Evolutionary conservation across 345 rosid genomes (phyloP).

Genomic region (Litchi chinensis): DNA sequence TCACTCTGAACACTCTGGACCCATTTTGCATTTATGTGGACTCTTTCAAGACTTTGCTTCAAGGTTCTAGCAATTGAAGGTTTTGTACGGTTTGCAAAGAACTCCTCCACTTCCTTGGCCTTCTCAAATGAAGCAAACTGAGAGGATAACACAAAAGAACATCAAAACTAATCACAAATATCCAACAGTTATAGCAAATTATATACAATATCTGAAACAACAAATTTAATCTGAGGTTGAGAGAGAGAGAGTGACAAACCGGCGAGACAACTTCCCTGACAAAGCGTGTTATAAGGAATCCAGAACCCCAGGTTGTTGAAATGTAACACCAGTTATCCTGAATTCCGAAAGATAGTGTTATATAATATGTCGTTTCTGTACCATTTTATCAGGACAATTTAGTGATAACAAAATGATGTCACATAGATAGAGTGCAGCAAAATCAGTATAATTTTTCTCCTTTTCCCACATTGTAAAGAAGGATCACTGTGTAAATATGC

Average conservation of each 20-base stretch:
- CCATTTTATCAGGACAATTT: background rate
- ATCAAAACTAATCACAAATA: background rate
- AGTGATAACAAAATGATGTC: background rate
- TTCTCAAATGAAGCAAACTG: conserved; percentile 90
- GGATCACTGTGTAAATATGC: background rate
- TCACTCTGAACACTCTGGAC: conserved; percentile 69
- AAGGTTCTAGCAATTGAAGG: conserved; percentile 73
- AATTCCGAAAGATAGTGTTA: conserved; percentile 4
- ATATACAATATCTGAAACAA: background rate
- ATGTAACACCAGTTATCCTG: conserved; percentile 85
- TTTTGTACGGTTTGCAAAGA: conserved; percentile 58
- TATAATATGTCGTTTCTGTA: background rate
- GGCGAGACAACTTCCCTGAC: conserved; percentile 71
- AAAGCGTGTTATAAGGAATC: conserved; percentile 71
- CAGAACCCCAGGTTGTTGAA: conserved; percentile 63
- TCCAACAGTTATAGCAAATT: background rate
- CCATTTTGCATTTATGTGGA: conserved; percentile 78
- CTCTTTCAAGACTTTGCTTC: conserved; percentile 91
- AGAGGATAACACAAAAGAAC: background rate
- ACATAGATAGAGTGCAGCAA: background rate
- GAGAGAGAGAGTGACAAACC: conserved; percentile 40
- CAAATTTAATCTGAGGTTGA: background rate
- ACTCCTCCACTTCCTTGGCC: conserved; percentile 78
- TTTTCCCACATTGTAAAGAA: background rate
- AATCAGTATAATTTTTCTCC: background rate